Evolutionary conservation across 1,284 basidiomycete genomes (phyloP).

Genomic region (Irpex sp.): DNA sequence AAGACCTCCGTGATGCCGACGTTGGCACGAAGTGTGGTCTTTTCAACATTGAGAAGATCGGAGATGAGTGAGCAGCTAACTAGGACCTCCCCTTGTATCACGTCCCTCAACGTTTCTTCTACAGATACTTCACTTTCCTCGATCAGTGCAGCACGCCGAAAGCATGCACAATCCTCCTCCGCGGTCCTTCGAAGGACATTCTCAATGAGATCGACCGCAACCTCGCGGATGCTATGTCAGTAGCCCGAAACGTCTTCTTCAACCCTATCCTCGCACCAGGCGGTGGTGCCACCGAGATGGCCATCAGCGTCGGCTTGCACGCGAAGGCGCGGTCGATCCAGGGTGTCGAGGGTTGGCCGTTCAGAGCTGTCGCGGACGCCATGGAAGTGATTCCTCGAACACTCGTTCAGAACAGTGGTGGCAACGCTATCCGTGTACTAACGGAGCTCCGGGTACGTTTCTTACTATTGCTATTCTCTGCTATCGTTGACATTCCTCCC

Average conservation of each 20-base stretch:
- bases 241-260: constrained; percentile 96
- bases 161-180: constrained; percentile 98
- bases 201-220: constrained; percentile 98
- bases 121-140: constrained; percentile 94
- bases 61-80: constrained; percentile 76
- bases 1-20: constrained; percentile 91
- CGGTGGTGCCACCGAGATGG: constrained; percentile 98
- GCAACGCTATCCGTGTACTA: constrained; percentile 90
- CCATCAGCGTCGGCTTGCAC: constrained; percentile 88
- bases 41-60: constrained; percentile 96
- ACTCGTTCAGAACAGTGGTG: constrained; percentile 93
- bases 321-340: constrained; percentile 77
- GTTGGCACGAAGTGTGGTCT: constrained; percentile 92
- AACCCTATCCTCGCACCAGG: constrained; percentile 91
- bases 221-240: constrained; percentile 96
- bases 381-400: constrained; percentile 98
- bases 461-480: constrained; percentile 7
- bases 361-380: constrained; percentile 90
- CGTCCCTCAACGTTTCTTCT: constrained; percentile 1
- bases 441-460: constrained; percentile 81
- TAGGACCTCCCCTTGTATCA: not conserved
- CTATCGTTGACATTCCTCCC: constrained; percentile 3
- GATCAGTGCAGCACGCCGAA: constrained; percentile 92
- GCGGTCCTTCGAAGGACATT: constrained; percentile 97
- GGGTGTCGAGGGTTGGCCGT: constrained; percentile 89